Evolutionary conservation across 1,284 basidiomycete species (phyloP), one percentile per base, ranked within the genome.

Genomic region (Moesziomyces globuligerus): DNA sequence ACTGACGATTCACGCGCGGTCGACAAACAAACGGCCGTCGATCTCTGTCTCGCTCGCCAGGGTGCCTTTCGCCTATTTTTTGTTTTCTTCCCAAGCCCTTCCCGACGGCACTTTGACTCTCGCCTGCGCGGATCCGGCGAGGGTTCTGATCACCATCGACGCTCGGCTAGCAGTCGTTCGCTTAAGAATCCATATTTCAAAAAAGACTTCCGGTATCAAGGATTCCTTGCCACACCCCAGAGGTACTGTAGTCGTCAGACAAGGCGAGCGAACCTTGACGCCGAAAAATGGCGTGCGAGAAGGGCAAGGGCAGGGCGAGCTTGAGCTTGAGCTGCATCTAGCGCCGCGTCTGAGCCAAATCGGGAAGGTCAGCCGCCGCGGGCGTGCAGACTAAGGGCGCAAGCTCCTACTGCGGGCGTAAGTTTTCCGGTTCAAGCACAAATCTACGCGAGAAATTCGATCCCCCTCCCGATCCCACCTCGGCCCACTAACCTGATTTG

Each of bases 371-470:
- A 13, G 29, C 11, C 29, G 15, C 13, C 5, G 17, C 32, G 13
- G 6, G 13, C 32, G 32, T 17, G 32, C 32, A 17, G 32, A 17
- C 32, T 34, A 17, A 34, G 32, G n/a, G n/a, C n/a, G n/a, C 8
- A 18, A 48, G 39, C 36, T 48, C 46, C 15, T 5, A 10, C 32
- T 28, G 45, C 39, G 41, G 40, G 53, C 46, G 46, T 46, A 32
- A 48, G 26, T 20, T 56, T 56, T 49, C 40, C 44, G 54, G 46
- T 56, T 56, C 41, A 44, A 49, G 28, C 29, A 56, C 38, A n/a
- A 36, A 56, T 56, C 47, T 56, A 56, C 46, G 46, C 46, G 40
- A 55, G 32, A 43, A 55, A 15, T 37, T 28, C n/a, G n/a, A n/a
- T n/a, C n/a, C n/a, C n/a, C n/a, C n/a, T n/a, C n/a, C 32, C 32